phyloP scores from a whole-genome alignment of 2,329 filamentous ascomycete genomes.

The Exophiala sideris region DNA sequence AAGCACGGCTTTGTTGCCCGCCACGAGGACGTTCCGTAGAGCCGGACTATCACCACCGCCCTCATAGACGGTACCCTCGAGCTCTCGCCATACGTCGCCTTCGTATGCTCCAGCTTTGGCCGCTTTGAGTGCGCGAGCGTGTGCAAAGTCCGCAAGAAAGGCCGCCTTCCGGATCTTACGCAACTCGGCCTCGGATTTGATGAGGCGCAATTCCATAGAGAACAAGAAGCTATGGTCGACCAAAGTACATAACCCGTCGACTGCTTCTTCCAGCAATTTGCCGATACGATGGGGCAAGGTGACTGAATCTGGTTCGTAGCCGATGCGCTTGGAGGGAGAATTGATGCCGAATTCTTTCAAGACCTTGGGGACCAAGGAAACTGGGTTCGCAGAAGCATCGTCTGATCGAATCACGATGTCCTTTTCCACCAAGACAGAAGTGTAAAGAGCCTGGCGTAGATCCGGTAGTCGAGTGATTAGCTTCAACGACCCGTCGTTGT shows the following conservation, averaged over 20 bases:
- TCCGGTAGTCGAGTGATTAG: slow-evolving; percentile 34
- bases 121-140: slow-evolving; percentile 35
- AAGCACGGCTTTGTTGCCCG: slow-evolving; percentile 34
- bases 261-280: neutral
- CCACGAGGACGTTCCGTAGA: slow-evolving; percentile 37
- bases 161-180: slow-evolving; percentile 35
- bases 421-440: slow-evolving; percentile 21
- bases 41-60: slow-evolving; percentile 37
- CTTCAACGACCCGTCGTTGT: slow-evolving; percentile 33
- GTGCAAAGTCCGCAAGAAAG: slow-evolving; percentile 35
- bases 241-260: slow-evolving; percentile 8
- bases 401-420: neutral
- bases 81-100: slow-evolving; percentile 36
- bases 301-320: neutral
- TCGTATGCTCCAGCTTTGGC: slow-evolving; percentile 37
- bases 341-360: neutral
- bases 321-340: neutral
- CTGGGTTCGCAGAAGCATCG: neutral
- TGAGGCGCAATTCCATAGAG: slow-evolving; percentile 32
- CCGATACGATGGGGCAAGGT: neutral
- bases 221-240: slow-evolving; percentile 34
- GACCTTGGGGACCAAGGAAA: neutral
- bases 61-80: slow-evolving; percentile 36
- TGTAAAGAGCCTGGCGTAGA: slow-evolving; percentile 36
- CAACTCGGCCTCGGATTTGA: slow-evolving; percentile 34